Base-by-base conservation (phyloP, 108 stramenopile species). In the Nitzschia sp. region DNA sequence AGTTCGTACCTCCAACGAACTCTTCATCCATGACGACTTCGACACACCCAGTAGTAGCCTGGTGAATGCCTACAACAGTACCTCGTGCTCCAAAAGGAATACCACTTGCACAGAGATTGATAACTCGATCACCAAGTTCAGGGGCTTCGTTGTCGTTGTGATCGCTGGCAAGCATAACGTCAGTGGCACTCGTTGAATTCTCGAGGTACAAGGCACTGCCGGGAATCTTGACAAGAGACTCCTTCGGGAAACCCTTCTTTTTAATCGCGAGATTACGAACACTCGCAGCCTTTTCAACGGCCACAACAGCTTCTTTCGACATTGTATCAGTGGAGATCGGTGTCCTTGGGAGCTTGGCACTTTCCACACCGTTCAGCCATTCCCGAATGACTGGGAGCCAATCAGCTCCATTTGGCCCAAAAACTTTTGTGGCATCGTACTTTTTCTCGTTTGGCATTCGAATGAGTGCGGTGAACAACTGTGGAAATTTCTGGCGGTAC, bases 11-110 rank as follows among this genome's bases (percentile, higher is more conserved):
- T 47, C 97, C 99, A 38, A 98, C 88, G 63, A 99, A 98, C 73
- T 97, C 96, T 69, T 97, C 95, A 77, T 99, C 99, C 82, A 98
- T 94, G 26, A 99, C 93, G 41, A 99, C 95, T 61, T 99, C 99
- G 32, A 99, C 99, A 72, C 96, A 97, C 22, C 90, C 95, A 15
- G 88, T 90, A 17, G 76, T 72, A 31, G 87, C 77, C 63, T 94
- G 84, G 72, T 99, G 98, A 62, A 94, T 86, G 0, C 87, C 94
- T 66, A 99, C 93, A 52, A 99, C 97, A 32, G 97, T 97, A 27
- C 99, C 99, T 68, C 95, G 78, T 27, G 89, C 79, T 44, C 98
- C 99, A 73, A 99, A 98, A 5, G 99, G 98, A 41, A 97, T 93
- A 29, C 96, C 97, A 52, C 69, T 85, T 1, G 86, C 90, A 56